Evolutionary conservation across 2,329 filamentous ascomycete genomes (phyloP).

Genomic region (Aspergillus sergii): DNA sequence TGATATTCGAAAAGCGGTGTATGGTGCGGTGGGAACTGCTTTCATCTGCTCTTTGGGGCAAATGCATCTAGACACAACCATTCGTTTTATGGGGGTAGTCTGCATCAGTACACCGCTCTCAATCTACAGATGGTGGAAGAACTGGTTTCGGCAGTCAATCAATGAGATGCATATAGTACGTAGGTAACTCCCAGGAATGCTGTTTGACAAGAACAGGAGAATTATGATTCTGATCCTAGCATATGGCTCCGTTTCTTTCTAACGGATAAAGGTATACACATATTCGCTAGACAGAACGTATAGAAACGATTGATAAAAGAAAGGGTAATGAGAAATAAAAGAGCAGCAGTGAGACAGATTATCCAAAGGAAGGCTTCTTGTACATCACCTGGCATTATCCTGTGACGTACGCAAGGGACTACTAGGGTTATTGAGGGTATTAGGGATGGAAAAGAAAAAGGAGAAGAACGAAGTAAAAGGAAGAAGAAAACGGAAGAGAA

Average conservation of each 20-base stretch:
- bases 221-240: neutral
- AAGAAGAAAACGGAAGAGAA: conserved; percentile 1
- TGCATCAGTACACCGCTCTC: too few relatives aligned
- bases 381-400: neutral
- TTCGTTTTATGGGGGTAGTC: too few relatives aligned
- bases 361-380: neutral
- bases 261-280: neutral
- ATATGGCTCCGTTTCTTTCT: neutral
- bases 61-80: too few relatives aligned
- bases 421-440: neutral
- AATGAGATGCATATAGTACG: neutral
- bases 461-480: neutral
- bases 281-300: neutral
- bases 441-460: neutral
- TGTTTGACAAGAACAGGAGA: neutral
- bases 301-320: neutral
- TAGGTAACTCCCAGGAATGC: neutral
- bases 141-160: neutral
- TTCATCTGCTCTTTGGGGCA: too few relatives aligned
- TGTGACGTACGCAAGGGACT: neutral
- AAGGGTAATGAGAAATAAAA: neutral
- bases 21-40: too few relatives aligned
- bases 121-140: neutral
- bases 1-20: too few relatives aligned
- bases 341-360: neutral